Percentiles rank a stretch among this genome's conserved stretches.
Evolutionary conservation across 257 asterid species (phyloP).

Genomic region (Scutellaria baicalensis): DNA sequence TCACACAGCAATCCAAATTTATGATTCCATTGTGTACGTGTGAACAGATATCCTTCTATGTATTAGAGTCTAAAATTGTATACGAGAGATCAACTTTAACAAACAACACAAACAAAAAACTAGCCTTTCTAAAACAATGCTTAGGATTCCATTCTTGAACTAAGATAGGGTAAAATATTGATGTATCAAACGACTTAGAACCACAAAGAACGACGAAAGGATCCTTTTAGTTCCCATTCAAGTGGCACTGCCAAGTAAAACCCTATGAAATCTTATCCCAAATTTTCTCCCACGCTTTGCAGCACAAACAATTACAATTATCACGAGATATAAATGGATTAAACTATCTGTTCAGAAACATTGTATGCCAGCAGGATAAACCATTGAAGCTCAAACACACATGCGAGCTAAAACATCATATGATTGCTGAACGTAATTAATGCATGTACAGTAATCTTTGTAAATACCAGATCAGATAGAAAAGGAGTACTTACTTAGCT

Average conservation of each 20-base stretch:
- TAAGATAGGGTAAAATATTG: neutral
- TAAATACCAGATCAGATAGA: neutral
- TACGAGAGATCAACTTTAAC: too few species aligned
- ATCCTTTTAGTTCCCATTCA: neutral
- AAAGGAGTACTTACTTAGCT: slow-evolving; percentile 39
- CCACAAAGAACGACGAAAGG: neutral
- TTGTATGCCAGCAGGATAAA: neutral
- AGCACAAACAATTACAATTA: neutral
- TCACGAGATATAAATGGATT: neutral
- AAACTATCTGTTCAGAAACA: neutral
- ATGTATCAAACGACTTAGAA: neutral
- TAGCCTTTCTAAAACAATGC: too few species aligned
- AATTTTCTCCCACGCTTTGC: too few species aligned
- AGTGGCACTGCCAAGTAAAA: neutral
- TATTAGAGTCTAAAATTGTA: too few species aligned
- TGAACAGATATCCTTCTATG: too few species aligned
- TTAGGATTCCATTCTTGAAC: too few species aligned
- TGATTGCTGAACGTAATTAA: neutral
- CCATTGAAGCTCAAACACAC: neutral
- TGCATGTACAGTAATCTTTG: neutral
- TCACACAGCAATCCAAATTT: neutral
- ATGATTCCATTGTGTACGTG: neutral
- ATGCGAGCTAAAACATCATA: neutral
- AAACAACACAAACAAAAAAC: too few species aligned
- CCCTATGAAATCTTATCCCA: neutral